Evolutionary conservation across 352 stramenopile genomes (phyloP).

Genomic region (Aphanomyces invadans): DNA sequence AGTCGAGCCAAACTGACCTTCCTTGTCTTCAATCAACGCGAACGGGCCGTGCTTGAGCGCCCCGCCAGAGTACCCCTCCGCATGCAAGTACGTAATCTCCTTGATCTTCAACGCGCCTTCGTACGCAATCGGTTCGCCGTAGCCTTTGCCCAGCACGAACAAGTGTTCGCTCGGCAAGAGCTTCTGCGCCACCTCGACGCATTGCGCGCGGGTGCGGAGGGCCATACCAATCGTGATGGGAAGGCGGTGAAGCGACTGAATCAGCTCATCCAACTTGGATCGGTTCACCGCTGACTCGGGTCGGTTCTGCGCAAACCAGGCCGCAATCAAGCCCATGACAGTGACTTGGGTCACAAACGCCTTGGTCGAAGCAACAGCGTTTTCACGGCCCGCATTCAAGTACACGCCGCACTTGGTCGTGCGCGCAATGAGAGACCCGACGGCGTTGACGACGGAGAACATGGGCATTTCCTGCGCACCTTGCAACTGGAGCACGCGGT

Average conservation of each 20-base stretch:
- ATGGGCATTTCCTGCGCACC: constrained; percentile 66
- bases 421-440: constrained; percentile 95
- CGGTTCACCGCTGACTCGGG: constrained; percentile 54
- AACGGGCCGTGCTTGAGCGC: constrained; percentile 99
- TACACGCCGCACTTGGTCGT: constrained; percentile 93
- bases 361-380: constrained; percentile 98
- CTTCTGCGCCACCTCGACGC: constrained; percentile 80
- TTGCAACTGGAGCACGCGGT: constrained; percentile 86
- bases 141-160: constrained; percentile 94
- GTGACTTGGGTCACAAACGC: constrained; percentile 97
- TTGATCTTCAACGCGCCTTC: constrained; percentile 99
- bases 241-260: constrained; percentile 93
- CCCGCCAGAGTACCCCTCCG: constrained; percentile 95
- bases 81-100: constrained; percentile 98
- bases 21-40: constrained; percentile 95
- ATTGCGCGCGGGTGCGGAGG: constrained; percentile 88
- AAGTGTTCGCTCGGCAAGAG: constrained; percentile 89
- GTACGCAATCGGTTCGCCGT: constrained; percentile 91
- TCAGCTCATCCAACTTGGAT: constrained; percentile 82
- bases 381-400: constrained; percentile 96
- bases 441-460: constrained; percentile 95
- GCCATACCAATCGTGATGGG: constrained; percentile 98
- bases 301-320: constrained; percentile 89
- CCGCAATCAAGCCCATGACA: constrained; percentile 83
- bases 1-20: constrained; percentile 91